Percentiles rank a stretch among this genome's conserved stretches.
These are phyloP conservation scores for Stipa capillata DNA, from an alignment of 176 grass and related monocot genomes.

Conservation along the genomic window DNA sequence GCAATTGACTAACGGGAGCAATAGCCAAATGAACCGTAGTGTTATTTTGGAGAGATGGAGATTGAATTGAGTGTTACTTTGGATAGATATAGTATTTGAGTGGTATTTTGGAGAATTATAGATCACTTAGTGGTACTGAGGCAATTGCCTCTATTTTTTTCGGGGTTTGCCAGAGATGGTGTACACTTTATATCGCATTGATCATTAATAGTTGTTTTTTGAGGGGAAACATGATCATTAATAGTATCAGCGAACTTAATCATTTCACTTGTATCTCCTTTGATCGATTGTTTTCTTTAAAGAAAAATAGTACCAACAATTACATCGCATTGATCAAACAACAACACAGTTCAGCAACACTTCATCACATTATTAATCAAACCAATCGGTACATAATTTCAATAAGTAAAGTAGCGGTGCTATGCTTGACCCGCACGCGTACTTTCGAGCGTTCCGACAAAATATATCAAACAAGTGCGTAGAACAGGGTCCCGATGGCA, in stretches of 20 bases:
- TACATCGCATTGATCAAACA: background rate
- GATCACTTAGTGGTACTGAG: no score
- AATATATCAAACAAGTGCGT: conserved; percentile 37
- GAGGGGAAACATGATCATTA: background rate
- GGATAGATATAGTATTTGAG: no score
- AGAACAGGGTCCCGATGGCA: conserved; percentile 31
- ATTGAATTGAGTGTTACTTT: no score
- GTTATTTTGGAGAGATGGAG: no score
- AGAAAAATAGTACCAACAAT: background rate
- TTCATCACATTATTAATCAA: background rate
- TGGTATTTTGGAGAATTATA: no score
- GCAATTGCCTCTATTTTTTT: no score
- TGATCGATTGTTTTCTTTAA: background rate
- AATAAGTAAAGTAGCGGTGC: background rate
- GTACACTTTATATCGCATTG: background rate
- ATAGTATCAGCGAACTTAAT: background rate
- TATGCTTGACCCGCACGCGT: background rate
- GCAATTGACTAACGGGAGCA: no score
- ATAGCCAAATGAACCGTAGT: no score
- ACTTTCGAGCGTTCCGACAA: background rate
- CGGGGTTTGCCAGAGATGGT: no score
- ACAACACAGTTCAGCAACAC: background rate
- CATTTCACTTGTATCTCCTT: background rate
- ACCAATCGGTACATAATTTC: background rate
- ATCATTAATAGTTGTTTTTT: no score